These are phyloP conservation scores for Beauveria pseudobassiana DNA, from an alignment of 2,329 filamentous ascomycete genomes.

Conservation along the genomic window DNA sequence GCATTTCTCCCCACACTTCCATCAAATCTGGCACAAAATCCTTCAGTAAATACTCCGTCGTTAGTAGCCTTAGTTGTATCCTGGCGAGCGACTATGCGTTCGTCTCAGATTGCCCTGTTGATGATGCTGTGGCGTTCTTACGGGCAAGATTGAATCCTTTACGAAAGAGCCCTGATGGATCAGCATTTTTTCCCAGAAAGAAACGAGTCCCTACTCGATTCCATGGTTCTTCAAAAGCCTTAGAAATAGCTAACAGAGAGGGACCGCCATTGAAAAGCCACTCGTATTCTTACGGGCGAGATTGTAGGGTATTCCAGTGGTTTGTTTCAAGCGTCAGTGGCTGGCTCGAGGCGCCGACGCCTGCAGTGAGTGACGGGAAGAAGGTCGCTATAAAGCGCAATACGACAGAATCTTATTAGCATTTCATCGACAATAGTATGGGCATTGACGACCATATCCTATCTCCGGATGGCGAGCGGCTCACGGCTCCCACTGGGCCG, in stretches of 20 bases:
- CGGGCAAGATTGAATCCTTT: constrained; percentile 17
- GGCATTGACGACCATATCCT: constrained; percentile 2
- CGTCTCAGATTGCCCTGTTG: not conserved
- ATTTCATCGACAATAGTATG: constrained; percentile 1
- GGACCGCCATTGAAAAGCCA: constrained; percentile 16
- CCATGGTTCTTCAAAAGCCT: constrained; percentile 12
- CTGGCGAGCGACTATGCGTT: constrained; percentile 5
- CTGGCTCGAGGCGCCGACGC: constrained; percentile 13
- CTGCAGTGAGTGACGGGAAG: constrained; percentile 7
- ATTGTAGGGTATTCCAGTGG: constrained; percentile 18
- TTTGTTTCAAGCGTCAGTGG: not conserved
- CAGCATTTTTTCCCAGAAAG: constrained; percentile 9
- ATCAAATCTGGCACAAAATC: not conserved
- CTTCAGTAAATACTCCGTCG: not conserved
- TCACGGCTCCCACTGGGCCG: constrained; percentile 4
- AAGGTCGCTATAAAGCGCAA: not conserved
- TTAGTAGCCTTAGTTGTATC: not conserved
- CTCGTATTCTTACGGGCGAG: constrained; percentile 15
- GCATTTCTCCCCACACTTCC: too few relatives aligned
- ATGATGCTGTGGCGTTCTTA: constrained; percentile 12
- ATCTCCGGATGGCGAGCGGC: not conserved
- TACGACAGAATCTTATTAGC: not conserved
- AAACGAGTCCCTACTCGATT: constrained; percentile 13
- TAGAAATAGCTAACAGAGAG: constrained; percentile 15
- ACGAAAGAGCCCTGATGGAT: constrained; percentile 18